These are phyloP conservation scores for Teratosphaeria destructans DNA, from an alignment of 2,329 filamentous ascomycete species.

Conservation along the genomic window DNA sequence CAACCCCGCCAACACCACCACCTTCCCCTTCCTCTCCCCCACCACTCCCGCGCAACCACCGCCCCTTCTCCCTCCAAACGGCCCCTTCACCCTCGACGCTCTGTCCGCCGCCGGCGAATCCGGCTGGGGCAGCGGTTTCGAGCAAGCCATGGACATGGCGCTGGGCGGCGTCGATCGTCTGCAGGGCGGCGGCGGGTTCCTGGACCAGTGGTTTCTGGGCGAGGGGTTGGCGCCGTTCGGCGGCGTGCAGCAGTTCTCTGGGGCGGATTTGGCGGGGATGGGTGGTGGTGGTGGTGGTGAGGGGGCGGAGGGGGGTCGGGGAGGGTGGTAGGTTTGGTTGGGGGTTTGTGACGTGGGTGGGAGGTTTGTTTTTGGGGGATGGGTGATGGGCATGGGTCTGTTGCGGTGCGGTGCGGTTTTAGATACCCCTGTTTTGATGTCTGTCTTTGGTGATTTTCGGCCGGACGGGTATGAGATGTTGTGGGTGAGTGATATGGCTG, in stretches of 20 bases:
- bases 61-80: too few species aligned
- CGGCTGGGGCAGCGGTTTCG: constrained; percentile 25
- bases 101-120: constrained; percentile 4
- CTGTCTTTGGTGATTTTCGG: too few species aligned
- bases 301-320: not conserved
- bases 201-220: constrained; percentile 24
- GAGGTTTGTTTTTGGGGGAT: too few species aligned
- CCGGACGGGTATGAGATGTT: too few species aligned
- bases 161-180: constrained; percentile 23
- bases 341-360: too few species aligned
- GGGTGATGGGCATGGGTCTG: too few species aligned
- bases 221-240: constrained; percentile 19
- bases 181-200: constrained; percentile 14
- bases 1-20: not conserved
- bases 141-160: constrained; percentile 28
- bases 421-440: constrained; percentile 37
- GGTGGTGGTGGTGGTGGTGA: constrained; percentile 1
- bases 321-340: too few species aligned
- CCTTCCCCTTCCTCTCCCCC: not conserved
- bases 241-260: constrained; percentile 3
- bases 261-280: constrained; percentile 1
- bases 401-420: constrained; percentile 43
- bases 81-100: too few species aligned
- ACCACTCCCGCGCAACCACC: not conserved
- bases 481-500: too few species aligned